These are phyloP conservation scores for Russula griseocarnosa DNA, from an alignment of 768 basidiomycete genomes.

Conservation along the genomic window DNA sequence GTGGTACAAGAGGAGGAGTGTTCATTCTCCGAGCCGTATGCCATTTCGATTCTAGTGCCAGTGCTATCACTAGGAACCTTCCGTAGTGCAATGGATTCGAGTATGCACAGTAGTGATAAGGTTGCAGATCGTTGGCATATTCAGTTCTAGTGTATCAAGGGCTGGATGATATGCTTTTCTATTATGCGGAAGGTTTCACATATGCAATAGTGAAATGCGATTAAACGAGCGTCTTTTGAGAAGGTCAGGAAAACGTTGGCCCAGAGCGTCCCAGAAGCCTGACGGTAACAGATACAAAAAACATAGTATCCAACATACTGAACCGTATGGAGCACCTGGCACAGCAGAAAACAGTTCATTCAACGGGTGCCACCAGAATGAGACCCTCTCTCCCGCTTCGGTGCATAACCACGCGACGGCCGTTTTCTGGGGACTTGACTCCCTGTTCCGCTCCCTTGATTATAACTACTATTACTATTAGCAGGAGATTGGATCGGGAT, in stretches of 20 bases:
- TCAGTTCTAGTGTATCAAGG: neutral
- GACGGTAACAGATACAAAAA: neutral
- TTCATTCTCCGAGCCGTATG: too few relatives aligned
- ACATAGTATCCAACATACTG: neutral
- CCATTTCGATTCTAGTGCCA: neutral
- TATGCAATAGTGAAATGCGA: neutral
- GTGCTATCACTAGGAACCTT: neutral
- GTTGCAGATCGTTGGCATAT: neutral
- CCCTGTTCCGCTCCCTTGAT: neutral
- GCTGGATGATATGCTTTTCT: neutral
- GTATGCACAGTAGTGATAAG: neutral
- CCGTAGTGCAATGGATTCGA: neutral
- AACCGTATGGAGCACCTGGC: neutral
- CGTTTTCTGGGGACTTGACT: neutral
- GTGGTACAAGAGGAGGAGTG: too few relatives aligned
- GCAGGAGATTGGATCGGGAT: neutral
- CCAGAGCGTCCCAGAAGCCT: neutral
- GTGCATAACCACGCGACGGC: neutral
- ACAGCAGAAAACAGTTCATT: neutral
- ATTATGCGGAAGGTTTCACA: neutral
- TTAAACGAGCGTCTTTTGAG: neutral
- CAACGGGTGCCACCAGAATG: neutral
- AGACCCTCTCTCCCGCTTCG: conserved; percentile 9
- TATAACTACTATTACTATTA: neutral
- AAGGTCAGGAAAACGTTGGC: neutral